Evolutionary conservation across 768 basidiomycete species (phyloP).

Genomic region (Naganishia antarctica): DNA sequence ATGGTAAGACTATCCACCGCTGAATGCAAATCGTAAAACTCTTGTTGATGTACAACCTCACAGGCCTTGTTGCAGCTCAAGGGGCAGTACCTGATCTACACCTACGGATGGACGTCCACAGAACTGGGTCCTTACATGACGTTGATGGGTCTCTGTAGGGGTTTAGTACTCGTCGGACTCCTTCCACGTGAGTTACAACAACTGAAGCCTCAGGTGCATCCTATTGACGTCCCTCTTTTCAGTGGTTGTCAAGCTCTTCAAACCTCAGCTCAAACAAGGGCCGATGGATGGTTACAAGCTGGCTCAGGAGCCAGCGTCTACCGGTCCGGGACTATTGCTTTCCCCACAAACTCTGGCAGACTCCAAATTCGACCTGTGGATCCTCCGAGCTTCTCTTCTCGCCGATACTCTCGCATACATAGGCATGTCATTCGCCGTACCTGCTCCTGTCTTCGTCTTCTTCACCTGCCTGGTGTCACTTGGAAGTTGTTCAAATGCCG

Average conservation of each 20-base stretch:
- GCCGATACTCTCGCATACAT: constrained; percentile 58
- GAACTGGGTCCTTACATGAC: constrained; percentile 48
- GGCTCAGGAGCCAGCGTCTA: background rate
- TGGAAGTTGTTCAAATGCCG: constrained; percentile 62
- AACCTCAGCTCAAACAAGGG: constrained; percentile 37
- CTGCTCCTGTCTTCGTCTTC: constrained; percentile 56
- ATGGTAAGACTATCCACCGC: constrained; percentile 59
- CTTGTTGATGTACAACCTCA: background rate
- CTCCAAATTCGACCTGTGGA: constrained; percentile 61
- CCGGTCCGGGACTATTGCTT: constrained; percentile 13
- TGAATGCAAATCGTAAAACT: too few species aligned
- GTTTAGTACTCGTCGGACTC: constrained; percentile 37
- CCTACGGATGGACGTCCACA: constrained; percentile 44
- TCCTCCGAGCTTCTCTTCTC: constrained; percentile 61
- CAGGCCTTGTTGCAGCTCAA: constrained; percentile 43
- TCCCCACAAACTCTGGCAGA: constrained; percentile 25
- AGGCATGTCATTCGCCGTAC: constrained; percentile 55
- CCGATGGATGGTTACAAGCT: background rate
- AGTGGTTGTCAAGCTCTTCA: constrained; percentile 43
- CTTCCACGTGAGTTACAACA: constrained; percentile 38
- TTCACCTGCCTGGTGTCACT: constrained; percentile 58
- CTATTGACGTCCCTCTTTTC: background rate
- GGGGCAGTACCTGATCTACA: constrained; percentile 41
- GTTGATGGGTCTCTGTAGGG: constrained; percentile 33
- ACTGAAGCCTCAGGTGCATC: background rate